Conservation (phyloP, 768 basidiomycete genomes). For the Collybiopsis confluens region DNA sequence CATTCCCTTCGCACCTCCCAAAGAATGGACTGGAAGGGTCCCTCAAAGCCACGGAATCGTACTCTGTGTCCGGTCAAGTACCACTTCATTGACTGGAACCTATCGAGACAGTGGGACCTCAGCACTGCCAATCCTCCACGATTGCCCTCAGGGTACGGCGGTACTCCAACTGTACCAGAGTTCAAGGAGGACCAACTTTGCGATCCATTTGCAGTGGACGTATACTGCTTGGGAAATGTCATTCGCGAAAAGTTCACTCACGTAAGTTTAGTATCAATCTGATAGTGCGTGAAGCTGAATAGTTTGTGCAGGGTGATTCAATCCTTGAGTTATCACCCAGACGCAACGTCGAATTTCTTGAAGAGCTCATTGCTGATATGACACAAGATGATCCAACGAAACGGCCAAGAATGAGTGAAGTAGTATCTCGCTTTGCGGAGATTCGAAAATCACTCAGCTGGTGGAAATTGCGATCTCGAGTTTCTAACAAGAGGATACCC, state of each 20-base stretch:
- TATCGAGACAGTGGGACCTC: conserved; percentile 24
- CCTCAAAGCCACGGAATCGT: conserved; percentile 16
- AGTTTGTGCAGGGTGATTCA: too few relatives aligned
- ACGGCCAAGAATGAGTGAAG: conserved; percentile 28
- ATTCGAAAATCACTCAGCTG: conserved; percentile 16
- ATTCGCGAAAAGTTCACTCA: too few relatives aligned
- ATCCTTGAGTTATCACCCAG: too few relatives aligned
- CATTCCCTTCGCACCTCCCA: neutral
- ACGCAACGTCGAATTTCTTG: too few relatives aligned
- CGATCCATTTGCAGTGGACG: too few relatives aligned
- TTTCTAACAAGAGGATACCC: neutral
- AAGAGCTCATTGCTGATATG: too few relatives aligned
- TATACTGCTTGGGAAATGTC: too few relatives aligned
- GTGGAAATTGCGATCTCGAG: conserved; percentile 26
- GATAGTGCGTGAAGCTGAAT: too few relatives aligned
- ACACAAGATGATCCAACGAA: conserved; percentile 22
- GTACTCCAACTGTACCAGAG: too few relatives aligned
- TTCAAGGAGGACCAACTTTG: too few relatives aligned
- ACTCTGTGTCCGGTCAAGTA: conserved; percentile 28
- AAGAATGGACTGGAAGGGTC: neutral
- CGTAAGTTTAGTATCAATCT: too few relatives aligned
- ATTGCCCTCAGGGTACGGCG: conserved; percentile 29
- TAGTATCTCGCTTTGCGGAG: conserved; percentile 19
- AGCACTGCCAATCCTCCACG: conserved; percentile 17
- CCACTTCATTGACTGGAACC: conserved; percentile 35